phyloP scores from a whole-genome alignment of 768 basidiomycete species.

The Termitomyces sp. region DNA sequence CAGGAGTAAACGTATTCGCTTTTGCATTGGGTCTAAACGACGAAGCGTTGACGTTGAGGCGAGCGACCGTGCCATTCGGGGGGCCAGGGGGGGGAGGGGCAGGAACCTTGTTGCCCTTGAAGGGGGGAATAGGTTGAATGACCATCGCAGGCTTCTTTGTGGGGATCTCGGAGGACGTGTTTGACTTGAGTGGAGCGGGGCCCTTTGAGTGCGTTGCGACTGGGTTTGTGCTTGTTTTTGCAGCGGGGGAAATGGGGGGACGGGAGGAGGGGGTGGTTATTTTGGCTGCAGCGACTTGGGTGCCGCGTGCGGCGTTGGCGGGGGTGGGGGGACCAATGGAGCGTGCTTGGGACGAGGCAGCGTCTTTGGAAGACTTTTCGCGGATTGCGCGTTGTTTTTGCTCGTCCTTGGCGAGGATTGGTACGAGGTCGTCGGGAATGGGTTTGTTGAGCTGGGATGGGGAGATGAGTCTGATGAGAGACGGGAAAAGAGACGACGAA shows the following conservation, averaged over 20 bases:
- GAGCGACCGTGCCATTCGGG: conserved; percentile 33
- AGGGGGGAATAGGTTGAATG: conserved; percentile 89
- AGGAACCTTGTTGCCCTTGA: conserved; percentile 57
- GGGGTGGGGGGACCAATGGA: conserved; percentile 59
- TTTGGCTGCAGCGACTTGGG: conserved; percentile 31
- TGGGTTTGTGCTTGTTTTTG: conserved; percentile 21
- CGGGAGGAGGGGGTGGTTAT: conserved; percentile 14
- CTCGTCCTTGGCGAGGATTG: conserved; percentile 91
- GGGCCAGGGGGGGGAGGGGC: conserved; percentile 12
- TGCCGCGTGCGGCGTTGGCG: conserved; percentile 40
- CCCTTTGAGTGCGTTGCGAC: conserved; percentile 18
- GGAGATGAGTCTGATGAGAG: too few species aligned
- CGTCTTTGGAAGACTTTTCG: conserved; percentile 70
- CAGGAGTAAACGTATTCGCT: conserved; percentile 71
- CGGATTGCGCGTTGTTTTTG: conserved; percentile 81
- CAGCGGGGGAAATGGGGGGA: conserved; percentile 11
- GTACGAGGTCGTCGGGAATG: conserved; percentile 90
- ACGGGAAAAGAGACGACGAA: conserved; percentile 22
- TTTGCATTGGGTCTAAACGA: conserved; percentile 88
- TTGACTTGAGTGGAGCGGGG: conserved; percentile 19
- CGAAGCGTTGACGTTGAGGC: conserved; percentile 84
- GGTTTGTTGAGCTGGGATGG: conserved; percentile 76
- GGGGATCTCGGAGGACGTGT: conserved; percentile 26
- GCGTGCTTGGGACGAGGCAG: conserved; percentile 59
- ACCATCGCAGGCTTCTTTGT: conserved; percentile 56